phyloP scores from a whole-genome alignment of 805 yeast genomes.

The Cyberlindnera galapagoensis region DNA sequence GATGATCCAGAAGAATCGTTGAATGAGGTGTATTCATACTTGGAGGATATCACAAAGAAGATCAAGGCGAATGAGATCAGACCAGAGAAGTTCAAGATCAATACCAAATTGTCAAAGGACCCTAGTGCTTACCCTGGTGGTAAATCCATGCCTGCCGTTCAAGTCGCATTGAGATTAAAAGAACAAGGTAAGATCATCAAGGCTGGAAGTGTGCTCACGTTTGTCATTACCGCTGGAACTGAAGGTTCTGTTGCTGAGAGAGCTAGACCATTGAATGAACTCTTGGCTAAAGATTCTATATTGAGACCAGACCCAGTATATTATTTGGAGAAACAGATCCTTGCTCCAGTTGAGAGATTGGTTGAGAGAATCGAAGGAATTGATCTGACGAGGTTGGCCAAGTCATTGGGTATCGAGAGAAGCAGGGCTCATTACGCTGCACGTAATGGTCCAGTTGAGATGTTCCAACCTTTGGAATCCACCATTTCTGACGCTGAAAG shows the following conservation, averaged over 20 bases:
- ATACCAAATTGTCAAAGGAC: conserved; percentile 85
- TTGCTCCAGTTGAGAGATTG: conserved; percentile 86
- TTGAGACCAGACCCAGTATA: conserved; percentile 68
- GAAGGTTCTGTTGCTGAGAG: conserved; percentile 62
- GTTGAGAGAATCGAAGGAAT: conserved; percentile 82
- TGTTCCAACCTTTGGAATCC: conserved; percentile 71
- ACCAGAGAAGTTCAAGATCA: conserved; percentile 67
- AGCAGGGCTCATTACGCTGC: conserved; percentile 31
- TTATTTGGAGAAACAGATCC: conserved; percentile 82
- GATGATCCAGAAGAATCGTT: conserved; percentile 73
- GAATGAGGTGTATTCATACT: conserved; percentile 60
- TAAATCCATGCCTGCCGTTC: conserved; percentile 81
- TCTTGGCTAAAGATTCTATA: conserved; percentile 42
- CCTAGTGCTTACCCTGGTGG: conserved; percentile 80
- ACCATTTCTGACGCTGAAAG: conserved; percentile 77
- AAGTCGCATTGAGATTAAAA: conserved; percentile 77
- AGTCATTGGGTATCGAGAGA: conserved; percentile 71
- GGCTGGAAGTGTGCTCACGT: conserved; percentile 88
- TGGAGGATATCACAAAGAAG: conserved; percentile 52
- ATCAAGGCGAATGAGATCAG: conserved; percentile 56
- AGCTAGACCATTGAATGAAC: conserved; percentile 77
- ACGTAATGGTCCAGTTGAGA: conserved; percentile 25
- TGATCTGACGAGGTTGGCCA: conserved; percentile 73
- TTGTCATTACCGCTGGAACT: conserved; percentile 59
- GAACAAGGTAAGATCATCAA: conserved; percentile 80